phyloP scores from a whole-genome alignment of 352 stramenopile genomes.

The Thalassiosira exigua region DNA sequence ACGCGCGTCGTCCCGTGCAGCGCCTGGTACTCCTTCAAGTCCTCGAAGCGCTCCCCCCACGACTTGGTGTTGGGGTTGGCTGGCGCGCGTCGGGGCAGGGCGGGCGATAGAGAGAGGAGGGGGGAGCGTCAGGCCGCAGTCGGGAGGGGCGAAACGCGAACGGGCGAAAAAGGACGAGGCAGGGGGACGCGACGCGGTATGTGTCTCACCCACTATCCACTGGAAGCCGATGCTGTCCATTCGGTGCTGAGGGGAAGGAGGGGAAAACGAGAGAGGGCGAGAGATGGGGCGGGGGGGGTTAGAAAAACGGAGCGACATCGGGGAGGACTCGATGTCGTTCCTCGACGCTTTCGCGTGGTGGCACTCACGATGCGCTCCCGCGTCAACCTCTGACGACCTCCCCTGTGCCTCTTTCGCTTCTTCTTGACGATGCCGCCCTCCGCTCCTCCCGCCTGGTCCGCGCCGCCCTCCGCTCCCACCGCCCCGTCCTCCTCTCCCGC shows the following conservation, averaged over 20 bases:
- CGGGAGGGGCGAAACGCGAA: slow-evolving; percentile 9
- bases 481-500: neutral
- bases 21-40: slow-evolving; percentile 33
- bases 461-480: neutral
- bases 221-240: neutral
- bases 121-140: slow-evolving; percentile 57
- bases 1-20: slow-evolving; percentile 31
- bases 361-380: no score
- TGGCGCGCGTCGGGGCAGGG: slow-evolving; percentile 4
- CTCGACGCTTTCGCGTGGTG: no score
- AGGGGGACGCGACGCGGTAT: no score
- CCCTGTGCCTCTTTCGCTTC: neutral
- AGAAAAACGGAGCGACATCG: no score
- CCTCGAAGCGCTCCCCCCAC: slow-evolving; percentile 70
- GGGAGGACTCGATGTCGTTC: no score
- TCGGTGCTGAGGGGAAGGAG: neutral
- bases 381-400: neutral
- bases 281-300: neutral
- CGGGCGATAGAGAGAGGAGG: slow-evolving; percentile 70
- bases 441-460: no score
- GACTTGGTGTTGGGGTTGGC: slow-evolving; percentile 21
- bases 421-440: neutral
- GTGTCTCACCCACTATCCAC: neutral
- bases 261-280: neutral
- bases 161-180: no score